These are phyloP conservation scores for Oryza meyeriana DNA, from an alignment of 176 grass and related monocot genomes.

Conservation along the genomic window DNA sequence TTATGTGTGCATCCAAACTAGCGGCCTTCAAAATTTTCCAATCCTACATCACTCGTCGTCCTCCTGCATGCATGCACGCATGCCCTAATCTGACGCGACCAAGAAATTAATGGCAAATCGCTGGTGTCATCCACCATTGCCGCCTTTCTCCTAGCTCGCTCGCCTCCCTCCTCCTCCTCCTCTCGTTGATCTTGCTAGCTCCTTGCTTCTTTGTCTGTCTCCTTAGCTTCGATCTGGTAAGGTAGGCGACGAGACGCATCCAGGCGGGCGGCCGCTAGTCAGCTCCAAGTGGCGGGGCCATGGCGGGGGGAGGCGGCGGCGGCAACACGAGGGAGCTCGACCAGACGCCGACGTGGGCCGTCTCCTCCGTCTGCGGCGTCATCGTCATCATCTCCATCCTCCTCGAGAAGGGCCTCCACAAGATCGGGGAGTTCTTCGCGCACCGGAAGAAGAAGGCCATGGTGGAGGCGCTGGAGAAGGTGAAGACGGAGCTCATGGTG, in stretches of 20 bases:
- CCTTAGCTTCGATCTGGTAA: slow-evolving; percentile 14
- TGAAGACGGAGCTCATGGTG: slow-evolving; percentile 95
- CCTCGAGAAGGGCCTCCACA: slow-evolving; percentile 61
- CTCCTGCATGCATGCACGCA: background rate
- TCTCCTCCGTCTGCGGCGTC: slow-evolving; percentile 63
- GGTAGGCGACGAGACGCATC: no score
- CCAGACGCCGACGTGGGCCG: slow-evolving; percentile 68
- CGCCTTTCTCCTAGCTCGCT: background rate
- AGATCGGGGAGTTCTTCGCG: slow-evolving; percentile 60
- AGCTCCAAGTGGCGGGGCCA: background rate
- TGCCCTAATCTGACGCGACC: background rate
- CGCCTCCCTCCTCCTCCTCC: background rate
- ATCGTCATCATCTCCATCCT: slow-evolving; percentile 71
- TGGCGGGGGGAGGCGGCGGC: slow-evolving; percentile 43
- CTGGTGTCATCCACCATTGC: slow-evolving; percentile 14
- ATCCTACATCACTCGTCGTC: background rate
- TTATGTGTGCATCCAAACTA: slow-evolving; percentile 4
- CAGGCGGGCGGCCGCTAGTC: background rate
- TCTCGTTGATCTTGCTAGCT: background rate
- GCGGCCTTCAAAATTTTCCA: background rate
- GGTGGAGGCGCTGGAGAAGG: slow-evolving; percentile 90
- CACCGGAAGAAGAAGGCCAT: slow-evolving; percentile 82
- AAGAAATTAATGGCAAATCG: slow-evolving; percentile 19
- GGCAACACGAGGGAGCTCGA: slow-evolving; percentile 54
- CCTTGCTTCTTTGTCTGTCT: background rate